Evolutionary conservation across 345 rosid species (phyloP).

Genomic region (Citrus trifoliata): DNA sequence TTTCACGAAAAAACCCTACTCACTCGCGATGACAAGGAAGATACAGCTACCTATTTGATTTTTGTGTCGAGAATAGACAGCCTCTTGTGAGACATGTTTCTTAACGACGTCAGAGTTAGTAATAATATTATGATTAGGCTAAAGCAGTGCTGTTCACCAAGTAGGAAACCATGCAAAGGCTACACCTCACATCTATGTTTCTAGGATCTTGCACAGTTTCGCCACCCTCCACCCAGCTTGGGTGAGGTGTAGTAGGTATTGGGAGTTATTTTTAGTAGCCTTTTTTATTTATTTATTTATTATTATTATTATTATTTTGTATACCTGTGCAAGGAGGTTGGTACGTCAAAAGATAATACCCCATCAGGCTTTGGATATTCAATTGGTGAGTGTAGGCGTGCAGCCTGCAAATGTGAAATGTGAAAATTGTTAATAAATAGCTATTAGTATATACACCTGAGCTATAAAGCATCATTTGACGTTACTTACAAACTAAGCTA

Average conservation of each 20-base stretch:
- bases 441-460: not conserved
- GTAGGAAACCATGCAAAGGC: not conserved
- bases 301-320: not conserved
- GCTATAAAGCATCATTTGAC: not conserved
- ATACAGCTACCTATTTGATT: not conserved
- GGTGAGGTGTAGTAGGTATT: not conserved
- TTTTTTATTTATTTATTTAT: not conserved
- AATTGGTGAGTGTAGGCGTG: constrained; percentile 54
- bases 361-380: constrained; percentile 91
- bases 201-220: too few species aligned
- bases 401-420: constrained; percentile 45
- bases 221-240: not conserved
- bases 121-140: not conserved
- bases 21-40: not conserved
- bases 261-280: not conserved
- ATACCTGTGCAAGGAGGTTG: constrained; percentile 92
- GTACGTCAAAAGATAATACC: constrained; percentile 76
- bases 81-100: not conserved
- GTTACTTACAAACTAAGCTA: not conserved
- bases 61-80: not conserved
- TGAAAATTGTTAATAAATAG: not conserved
- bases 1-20: not conserved
- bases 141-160: not conserved
- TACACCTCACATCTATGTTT: too few species aligned
- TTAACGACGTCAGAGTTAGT: not conserved